Percentiles rank a stretch among this genome's conserved stretches.
Evolutionary conservation across 1,284 basidiomycete species (phyloP).

Genomic region (Trichosporon inkin): DNA sequence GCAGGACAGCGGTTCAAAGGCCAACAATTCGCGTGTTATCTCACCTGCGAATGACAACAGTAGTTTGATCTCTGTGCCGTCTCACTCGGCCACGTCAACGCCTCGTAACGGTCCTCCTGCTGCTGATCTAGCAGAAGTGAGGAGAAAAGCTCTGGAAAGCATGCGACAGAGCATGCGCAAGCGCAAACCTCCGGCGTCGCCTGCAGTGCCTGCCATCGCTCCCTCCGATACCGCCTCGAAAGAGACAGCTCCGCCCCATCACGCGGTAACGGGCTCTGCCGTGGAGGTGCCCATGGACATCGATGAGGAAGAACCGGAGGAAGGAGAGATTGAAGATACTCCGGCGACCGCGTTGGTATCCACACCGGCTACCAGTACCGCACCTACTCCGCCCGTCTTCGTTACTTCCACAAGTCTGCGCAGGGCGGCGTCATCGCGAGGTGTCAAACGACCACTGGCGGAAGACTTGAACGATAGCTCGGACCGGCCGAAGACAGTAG

Average conservation of each 20-base stretch:
- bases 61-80: neutral
- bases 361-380: slow-evolving; percentile 1
- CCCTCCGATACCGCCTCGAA: slow-evolving; percentile 23
- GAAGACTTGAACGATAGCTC: slow-evolving; percentile 41
- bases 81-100: neutral
- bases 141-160: slow-evolving; percentile 35
- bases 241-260: slow-evolving; percentile 33
- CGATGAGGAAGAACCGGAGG: slow-evolving; percentile 34
- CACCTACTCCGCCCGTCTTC: slow-evolving; percentile 3
- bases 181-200: neutral
- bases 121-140: slow-evolving; percentile 30
- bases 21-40: neutral
- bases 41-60: too few relatives aligned
- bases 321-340: slow-evolving; percentile 37
- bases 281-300: slow-evolving; percentile 24
- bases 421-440: slow-evolving; percentile 18
- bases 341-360: neutral
- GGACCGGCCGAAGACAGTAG: slow-evolving; percentile 13
- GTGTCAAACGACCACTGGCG: slow-evolving; percentile 36
- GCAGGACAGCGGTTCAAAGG: neutral
- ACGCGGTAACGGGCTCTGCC: slow-evolving; percentile 29
- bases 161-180: slow-evolving; percentile 24
- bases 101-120: slow-evolving; percentile 4
- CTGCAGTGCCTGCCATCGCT: neutral
- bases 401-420: slow-evolving; percentile 11